Percentiles rank a stretch among this genome's conserved stretches.
Conservation (phyloP, 202 grass and related monocot genomes). For the Thinopyrum obtusiflorum region DNA sequence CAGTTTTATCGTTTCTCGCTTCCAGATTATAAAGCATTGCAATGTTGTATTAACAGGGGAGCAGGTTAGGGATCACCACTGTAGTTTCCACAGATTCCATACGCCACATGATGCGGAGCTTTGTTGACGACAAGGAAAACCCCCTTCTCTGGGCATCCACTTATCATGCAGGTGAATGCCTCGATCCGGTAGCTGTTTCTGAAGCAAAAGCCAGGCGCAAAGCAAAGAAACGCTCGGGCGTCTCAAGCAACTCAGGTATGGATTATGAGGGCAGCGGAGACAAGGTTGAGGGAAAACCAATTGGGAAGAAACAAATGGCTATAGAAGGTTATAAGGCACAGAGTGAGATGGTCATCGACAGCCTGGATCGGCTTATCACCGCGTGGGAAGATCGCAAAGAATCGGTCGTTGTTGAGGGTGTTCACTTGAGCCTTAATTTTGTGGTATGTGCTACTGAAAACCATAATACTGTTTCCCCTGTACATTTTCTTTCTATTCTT, state of each 20-base stretch:
- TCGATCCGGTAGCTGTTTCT: conserved; percentile 76
- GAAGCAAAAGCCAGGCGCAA: conserved; percentile 69
- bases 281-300: conserved; percentile 45
- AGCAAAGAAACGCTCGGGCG: conserved; percentile 63
- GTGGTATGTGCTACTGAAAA: conserved; percentile 59
- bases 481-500: neutral
- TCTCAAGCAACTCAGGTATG: conserved; percentile 33
- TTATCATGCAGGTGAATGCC: conserved; percentile 91
- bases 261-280: conserved; percentile 39
- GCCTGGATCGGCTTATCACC: conserved; percentile 86
- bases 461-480: neutral
- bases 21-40: conserved; percentile 5
- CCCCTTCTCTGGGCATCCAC: conserved; percentile 95
- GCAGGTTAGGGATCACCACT: conserved; percentile 83
- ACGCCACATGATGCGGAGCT: conserved; percentile 96
- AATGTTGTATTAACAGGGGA: conserved; percentile 54
- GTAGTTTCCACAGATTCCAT: conserved; percentile 93
- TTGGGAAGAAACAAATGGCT: conserved; percentile 92
- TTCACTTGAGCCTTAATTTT: conserved; percentile 98
- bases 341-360: conserved; percentile 97
- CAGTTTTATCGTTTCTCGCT: neutral
- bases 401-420: conserved; percentile 89
- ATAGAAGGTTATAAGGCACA: conserved; percentile 97
- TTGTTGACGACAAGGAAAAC: conserved; percentile 84
- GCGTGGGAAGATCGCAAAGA: conserved; percentile 88